Percentiles rank a stretch among this genome's conserved stretches.
Conservation (phyloP, 768 basidiomycete genomes). For the Auricularia sp. region DNA sequence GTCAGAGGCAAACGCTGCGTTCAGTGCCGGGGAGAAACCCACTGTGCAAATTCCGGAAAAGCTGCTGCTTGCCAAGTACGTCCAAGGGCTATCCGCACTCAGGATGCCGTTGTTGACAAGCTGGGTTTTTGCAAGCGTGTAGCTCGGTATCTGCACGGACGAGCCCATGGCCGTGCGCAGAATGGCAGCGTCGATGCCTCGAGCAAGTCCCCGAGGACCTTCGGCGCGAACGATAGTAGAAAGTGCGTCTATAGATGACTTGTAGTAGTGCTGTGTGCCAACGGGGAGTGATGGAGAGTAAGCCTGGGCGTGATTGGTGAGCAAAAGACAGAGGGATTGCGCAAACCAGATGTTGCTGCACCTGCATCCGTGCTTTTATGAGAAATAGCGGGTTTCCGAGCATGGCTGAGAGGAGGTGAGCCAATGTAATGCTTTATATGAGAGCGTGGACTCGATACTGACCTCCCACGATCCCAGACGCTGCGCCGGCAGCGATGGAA, state of each 20-base stretch:
- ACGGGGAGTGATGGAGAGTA: conserved; percentile 93
- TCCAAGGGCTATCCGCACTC: conserved; percentile 70
- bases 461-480: conserved; percentile 89
- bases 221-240: conserved; percentile 70
- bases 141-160: conserved; percentile 89
- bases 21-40: conserved; percentile 22
- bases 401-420: conserved; percentile 33
- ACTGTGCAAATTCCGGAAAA: conserved; percentile 90
- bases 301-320: conserved; percentile 38
- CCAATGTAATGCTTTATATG: background rate
- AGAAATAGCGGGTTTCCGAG: conserved; percentile 88
- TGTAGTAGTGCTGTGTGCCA: conserved; percentile 90
- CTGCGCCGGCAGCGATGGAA: conserved; percentile 77
- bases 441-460: conserved; percentile 7
- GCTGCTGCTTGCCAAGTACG: conserved; percentile 78
- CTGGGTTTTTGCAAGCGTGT: conserved; percentile 84
- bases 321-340: background rate
- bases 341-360: conserved; percentile 16
- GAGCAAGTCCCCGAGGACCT: conserved; percentile 65
- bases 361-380: conserved; percentile 97
- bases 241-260: conserved; percentile 71
- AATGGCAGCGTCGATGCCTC: conserved; percentile 90
- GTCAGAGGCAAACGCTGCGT: background rate
- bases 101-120: conserved; percentile 59
- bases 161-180: conserved; percentile 92